A percentile compares a stretch with the other conserved stretches of the same genome.
Conservation (phyloP, 2,329 filamentous ascomycete genomes). For the Botrytis porri region DNA sequence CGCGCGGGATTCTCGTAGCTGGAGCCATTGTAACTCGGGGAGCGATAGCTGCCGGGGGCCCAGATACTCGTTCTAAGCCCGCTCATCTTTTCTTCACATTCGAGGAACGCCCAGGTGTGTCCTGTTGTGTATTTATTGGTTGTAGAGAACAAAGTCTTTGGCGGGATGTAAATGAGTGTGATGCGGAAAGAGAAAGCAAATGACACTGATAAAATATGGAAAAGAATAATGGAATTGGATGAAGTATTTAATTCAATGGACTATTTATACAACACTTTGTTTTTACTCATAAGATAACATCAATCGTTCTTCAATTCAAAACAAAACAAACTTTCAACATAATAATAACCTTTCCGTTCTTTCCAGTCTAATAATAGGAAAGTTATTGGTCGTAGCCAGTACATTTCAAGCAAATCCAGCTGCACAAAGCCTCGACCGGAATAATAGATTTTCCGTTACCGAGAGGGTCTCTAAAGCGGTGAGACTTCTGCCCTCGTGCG, state of each 20-base stretch:
- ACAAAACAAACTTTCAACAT: background rate
- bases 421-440: background rate
- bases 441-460: background rate
- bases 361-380: background rate
- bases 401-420: background rate
- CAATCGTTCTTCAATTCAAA: background rate
- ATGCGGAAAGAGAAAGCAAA: background rate
- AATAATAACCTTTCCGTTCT: background rate
- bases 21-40: background rate
- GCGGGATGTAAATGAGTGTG: background rate
- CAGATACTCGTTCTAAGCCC: slow-evolving; percentile 16
- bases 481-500: background rate
- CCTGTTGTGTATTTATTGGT: background rate
- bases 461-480: background rate
- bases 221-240: background rate
- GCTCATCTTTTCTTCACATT: slow-evolving; percentile 2
- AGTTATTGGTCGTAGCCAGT: background rate
- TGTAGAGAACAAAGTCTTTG: background rate
- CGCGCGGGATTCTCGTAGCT: background rate
- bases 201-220: slow-evolving; percentile 3
- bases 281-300: background rate
- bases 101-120: background rate
- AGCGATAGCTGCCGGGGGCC: slow-evolving; percentile 8
- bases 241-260: background rate
- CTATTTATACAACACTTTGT: background rate